Base-by-base conservation (phyloP, 2,329 filamentous ascomycete genomes). In the Penicillium sp. region DNA sequence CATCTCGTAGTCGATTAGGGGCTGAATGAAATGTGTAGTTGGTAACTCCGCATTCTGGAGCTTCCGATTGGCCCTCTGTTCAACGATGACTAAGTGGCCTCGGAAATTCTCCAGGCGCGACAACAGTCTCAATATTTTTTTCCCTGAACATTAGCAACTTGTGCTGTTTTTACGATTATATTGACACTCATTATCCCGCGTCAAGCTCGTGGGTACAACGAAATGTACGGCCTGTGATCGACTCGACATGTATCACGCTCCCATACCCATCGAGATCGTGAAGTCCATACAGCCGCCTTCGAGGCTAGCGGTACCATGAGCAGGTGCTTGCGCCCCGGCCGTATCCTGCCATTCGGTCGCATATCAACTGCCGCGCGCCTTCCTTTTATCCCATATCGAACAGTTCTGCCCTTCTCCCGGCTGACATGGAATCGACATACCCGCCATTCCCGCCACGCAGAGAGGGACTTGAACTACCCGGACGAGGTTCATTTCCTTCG, bases 241-340 rank as follows among this genome's bases (percentile, higher is more conserved):
- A 48, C 50, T 54, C 64, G 66, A 63, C 53, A 70, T 71, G 68
- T 59, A 56, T 60, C 54, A 60, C 45, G 45, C 49, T 57, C 56
- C 34, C 45, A 56, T 57, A 45, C 57, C 53, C 58, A 60, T 61
- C 64, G 65, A 68, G 57, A 60, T 66, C 60, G 65, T 63, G 61
- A 67, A 66, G 59, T 55, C 56, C 60, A 64, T 62, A 58, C 62
- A 59, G 57, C 48, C 59, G 61, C 60, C 65, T 53, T 62, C 54
- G 58, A 60, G 48, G 53, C 59, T 62, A 52, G 58, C 66, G 68
- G 71, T 73, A 73, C 74, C 74, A 77, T 77, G 74, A 72, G 68
- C 69, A 67, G 65, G 67, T 75, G 68, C 65, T 66, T 73, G 56
- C 59, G 66, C 60, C 58, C 67, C 67, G 64, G 69, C 64, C 68